Evolutionary conservation across 129 eudicot species (phyloP).

Genomic region (Erigeron canadensis): DNA sequence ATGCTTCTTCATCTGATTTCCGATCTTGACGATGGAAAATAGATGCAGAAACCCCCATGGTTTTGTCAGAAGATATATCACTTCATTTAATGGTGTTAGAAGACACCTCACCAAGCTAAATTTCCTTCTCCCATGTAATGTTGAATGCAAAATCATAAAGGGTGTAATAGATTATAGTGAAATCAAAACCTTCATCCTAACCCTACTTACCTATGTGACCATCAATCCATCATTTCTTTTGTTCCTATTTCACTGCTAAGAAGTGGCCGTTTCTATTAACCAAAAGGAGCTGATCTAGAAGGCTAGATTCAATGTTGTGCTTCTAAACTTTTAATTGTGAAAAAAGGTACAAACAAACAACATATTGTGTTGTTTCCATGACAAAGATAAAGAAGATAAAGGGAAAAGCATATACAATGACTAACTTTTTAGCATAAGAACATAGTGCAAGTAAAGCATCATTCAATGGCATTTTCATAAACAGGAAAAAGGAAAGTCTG

Average conservation of each 20-base stretch:
- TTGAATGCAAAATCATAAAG: not conserved
- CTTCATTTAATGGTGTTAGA: not conserved
- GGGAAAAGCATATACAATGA: not conserved
- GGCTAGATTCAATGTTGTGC: slow-evolving; percentile 4
- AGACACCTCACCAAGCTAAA: not conserved
- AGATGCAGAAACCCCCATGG: slow-evolving; percentile 6
- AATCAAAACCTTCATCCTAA: slow-evolving; percentile 6
- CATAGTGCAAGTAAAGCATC: not conserved
- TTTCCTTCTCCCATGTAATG: not conserved
- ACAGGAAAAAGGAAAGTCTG: too few species aligned
- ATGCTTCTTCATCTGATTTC: slow-evolving; percentile 2
- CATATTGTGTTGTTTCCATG: not conserved
- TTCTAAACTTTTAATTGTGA: not conserved
- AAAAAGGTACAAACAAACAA: slow-evolving; percentile 15
- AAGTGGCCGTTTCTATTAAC: slow-evolving; percentile 1
- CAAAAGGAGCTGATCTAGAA: not conserved
- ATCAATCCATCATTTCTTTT: slow-evolving; percentile 10
- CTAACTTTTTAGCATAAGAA: not conserved
- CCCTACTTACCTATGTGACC: slow-evolving; percentile 13
- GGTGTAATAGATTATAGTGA: not conserved
- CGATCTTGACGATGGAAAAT: not conserved
- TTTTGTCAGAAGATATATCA: slow-evolving; percentile 1
- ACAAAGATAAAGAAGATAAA: not conserved
- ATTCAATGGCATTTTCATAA: not conserved
- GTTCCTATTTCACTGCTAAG: slow-evolving; percentile 11